Percentiles rank a stretch among this genome's conserved stretches.
These are phyloP conservation scores for Arthrocladium fulminans DNA, from an alignment of 2,329 filamentous ascomycete species.

Conservation along the genomic window DNA sequence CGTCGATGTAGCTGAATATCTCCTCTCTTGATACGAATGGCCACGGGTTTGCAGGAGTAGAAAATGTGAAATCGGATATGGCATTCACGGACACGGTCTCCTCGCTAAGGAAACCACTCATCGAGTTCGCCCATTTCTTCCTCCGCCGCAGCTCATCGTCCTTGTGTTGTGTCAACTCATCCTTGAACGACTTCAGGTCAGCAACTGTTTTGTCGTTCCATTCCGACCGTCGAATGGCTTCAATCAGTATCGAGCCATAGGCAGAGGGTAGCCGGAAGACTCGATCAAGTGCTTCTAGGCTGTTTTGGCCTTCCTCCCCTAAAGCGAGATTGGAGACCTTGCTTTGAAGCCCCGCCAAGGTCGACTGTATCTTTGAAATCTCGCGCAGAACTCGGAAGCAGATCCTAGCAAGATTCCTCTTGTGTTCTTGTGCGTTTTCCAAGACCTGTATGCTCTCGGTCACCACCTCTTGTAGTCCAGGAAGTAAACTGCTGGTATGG, in stretches of 20 bases:
- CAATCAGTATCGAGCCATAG: constrained; percentile 80
- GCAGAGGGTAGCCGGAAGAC: constrained; percentile 78
- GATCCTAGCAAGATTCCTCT: constrained; percentile 47
- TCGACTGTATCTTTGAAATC: constrained; percentile 69
- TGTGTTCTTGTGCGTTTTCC: constrained; percentile 56
- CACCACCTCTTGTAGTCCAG: constrained; percentile 49
- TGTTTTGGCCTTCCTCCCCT: constrained; percentile 65
- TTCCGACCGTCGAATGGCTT: constrained; percentile 76
- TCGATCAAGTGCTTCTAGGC: constrained; percentile 70
- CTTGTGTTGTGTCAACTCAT: constrained; percentile 85
- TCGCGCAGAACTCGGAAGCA: constrained; percentile 68
- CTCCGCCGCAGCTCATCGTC: constrained; percentile 86
- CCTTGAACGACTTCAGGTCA: constrained; percentile 78
- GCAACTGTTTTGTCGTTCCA: constrained; percentile 86
- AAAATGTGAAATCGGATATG: constrained; percentile 77
- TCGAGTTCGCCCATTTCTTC: constrained; percentile 67
- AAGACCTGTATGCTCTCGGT: constrained; percentile 48
- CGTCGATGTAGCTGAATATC: constrained; percentile 62
- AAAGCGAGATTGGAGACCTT: constrained; percentile 64
- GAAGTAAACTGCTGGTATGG: constrained; percentile 55
- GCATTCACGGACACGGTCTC: constrained; percentile 32
- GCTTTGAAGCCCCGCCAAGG: constrained; percentile 61
- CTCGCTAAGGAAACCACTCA: constrained; percentile 20
- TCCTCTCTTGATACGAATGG: constrained; percentile 67
- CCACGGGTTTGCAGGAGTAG: constrained; percentile 72